A percentile compares a stretch with the other conserved stretches of the same genome.
phyloP scores from a whole-genome alignment of 2,329 filamentous ascomycete genomes.

The Celoporthe dispersa region DNA sequence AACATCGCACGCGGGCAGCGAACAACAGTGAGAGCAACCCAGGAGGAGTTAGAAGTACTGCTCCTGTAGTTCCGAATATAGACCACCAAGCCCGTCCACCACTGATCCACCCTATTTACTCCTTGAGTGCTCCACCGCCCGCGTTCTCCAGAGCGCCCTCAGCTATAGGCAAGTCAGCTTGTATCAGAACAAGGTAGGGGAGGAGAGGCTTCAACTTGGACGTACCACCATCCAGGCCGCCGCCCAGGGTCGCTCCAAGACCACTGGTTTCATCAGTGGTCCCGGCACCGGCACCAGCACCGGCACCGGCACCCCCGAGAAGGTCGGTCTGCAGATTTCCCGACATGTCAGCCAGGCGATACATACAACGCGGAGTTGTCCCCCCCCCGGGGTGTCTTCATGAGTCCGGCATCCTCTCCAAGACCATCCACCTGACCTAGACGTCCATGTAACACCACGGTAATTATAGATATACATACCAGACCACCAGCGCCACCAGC shows the following conservation, averaged over 20 bases:
- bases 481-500: constrained; percentile 10
- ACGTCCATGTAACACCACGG: neutral
- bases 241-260: constrained; percentile 11
- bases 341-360: neutral
- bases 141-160: neutral
- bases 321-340: constrained; percentile 1
- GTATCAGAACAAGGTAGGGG: neutral
- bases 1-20: constrained; percentile 4
- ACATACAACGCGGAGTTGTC: neutral
- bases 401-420: neutral
- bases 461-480: neutral
- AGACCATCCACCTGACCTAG: neutral
- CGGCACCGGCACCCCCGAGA: constrained; percentile 14
- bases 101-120: neutral
- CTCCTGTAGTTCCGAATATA: constrained; percentile 6
- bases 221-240: constrained; percentile 8
- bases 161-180: constrained; percentile 6
- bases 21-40: neutral
- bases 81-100: neutral
- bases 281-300: neutral
- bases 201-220: neutral
- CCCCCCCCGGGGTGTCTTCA: neutral
- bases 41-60: neutral
- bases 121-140: constrained; percentile 1
- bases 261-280: constrained; percentile 7